Evolutionary conservation across 177 flowering plant species (phyloP).

Genomic region (Viscum album): DNA sequence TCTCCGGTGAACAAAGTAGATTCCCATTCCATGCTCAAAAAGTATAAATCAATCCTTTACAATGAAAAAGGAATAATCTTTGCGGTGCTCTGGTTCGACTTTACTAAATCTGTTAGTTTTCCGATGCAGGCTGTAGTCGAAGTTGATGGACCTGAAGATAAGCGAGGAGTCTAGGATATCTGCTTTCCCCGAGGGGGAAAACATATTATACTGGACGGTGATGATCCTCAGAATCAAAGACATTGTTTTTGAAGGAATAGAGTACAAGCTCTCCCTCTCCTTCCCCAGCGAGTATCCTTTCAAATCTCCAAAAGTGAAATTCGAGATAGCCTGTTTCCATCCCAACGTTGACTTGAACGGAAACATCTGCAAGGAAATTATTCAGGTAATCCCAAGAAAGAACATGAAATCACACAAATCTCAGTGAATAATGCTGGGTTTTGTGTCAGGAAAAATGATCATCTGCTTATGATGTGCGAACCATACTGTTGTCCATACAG

Average conservation of each 20-base stretch:
- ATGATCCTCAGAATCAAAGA: conserved; percentile 84
- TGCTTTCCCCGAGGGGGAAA: conserved; percentile 88
- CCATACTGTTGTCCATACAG: conserved; percentile 78
- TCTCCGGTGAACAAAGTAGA: conserved; percentile 43
- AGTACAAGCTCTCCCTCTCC: conserved; percentile 63
- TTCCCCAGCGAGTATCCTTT: conserved; percentile 80
- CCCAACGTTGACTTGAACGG: conserved; percentile 82
- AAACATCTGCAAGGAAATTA: conserved; percentile 89
- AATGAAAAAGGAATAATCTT: conserved; percentile 1
- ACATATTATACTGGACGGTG: conserved; percentile 86
- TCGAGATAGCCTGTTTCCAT: conserved; percentile 73
- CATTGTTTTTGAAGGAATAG: conserved; percentile 86
- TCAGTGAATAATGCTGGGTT: background rate
- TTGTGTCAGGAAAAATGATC: conserved; percentile 79
- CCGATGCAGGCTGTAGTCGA: conserved; percentile 59
- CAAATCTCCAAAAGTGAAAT: conserved; percentile 86
- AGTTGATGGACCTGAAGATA: conserved; percentile 81
- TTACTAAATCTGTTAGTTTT: too few relatives aligned
- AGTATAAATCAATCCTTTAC: conserved; percentile 23
- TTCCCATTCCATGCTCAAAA: conserved; percentile 61
- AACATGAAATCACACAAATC: background rate
- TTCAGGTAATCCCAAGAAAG: conserved; percentile 63
- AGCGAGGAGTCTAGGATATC: conserved; percentile 77
- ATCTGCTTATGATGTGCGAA: conserved; percentile 94
- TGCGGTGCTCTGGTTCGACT: too few relatives aligned